Evolutionary conservation across 768 basidiomycete genomes (phyloP), one percentile per base, ranked within the genome.

Genomic region (Suillus lakei): DNA sequence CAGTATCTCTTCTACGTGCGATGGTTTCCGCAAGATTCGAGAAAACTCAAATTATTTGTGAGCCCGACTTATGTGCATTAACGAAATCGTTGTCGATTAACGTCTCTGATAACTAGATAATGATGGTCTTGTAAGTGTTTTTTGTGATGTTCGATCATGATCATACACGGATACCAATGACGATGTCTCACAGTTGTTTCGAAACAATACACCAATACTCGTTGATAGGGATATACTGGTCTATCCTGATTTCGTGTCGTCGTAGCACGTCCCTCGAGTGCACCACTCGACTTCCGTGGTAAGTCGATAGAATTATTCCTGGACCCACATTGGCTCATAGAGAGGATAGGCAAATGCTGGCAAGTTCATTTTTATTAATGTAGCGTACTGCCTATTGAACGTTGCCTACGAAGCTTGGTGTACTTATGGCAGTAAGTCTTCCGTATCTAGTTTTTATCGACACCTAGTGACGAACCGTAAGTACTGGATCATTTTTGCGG

Each of bases 1-100:
- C 72, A 73, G 65, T 64, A 63, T 61, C 30, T 65, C 13, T 69
- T 67, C 50, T 74, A 74, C 46, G 16, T 67, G n/a, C 50, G 44
- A 46, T 50, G 41, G 1, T 74, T 74, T 66, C 73, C 71, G 4
- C 53, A 5, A 9, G 73, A 74, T 44, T 30, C 13, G 36, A 7
- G 51, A 9, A 43, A 44, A 2, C 18, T 72, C 5, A 74, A 60
- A 48, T 4, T 18, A 8, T n/a, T 64, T 65, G 73, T 72, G 15
- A 64, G 73, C n/a, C 16, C 23, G 7, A 38, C 23, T 38, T 18
- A 16, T 56, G 15, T 15, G 9, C 15, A 38, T n/a, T 32, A 16
- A 26, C 23, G 4, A 38, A 16, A 56, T 1, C 15, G 9, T 56
- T 9, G 21, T 53, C 36, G 18, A 38, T 26, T 21, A 15, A 16